Evolutionary conservation across 768 basidiomycete genomes (phyloP).

Genomic region (Auriculariales sp.): DNA sequence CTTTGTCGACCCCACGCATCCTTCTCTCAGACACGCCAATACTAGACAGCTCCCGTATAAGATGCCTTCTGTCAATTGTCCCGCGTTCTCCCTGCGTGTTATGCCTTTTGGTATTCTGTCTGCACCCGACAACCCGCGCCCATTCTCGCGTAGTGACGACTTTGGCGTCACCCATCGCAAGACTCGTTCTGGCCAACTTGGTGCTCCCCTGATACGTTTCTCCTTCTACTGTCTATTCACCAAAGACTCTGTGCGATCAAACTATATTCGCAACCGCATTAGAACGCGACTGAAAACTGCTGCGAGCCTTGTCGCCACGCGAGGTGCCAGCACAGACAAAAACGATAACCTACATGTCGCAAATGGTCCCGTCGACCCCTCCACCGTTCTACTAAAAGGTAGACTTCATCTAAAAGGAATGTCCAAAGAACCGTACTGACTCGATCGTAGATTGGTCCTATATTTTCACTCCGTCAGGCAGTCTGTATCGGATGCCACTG

Average conservation of each 20-base stretch:
- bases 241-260: background rate
- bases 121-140: background rate
- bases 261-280: background rate
- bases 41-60: background rate
- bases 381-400: background rate
- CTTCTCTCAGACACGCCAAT: background rate
- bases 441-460: background rate
- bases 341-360: background rate
- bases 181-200: background rate
- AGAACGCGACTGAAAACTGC: background rate
- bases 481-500: background rate
- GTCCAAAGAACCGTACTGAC: background rate
- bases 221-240: background rate
- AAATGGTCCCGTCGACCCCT: background rate
- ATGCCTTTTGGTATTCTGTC: background rate
- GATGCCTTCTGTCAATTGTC: background rate
- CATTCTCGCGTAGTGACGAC: background rate
- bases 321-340: background rate
- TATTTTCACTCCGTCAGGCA: background rate
- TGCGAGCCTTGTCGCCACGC: background rate
- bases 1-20: background rate
- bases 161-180: background rate
- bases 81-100: background rate
- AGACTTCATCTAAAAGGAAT: no score
- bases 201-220: background rate